Evolutionary conservation across 805 yeast genomes (phyloP).

Genomic region (Lipomyces spencermartinsiae): DNA sequence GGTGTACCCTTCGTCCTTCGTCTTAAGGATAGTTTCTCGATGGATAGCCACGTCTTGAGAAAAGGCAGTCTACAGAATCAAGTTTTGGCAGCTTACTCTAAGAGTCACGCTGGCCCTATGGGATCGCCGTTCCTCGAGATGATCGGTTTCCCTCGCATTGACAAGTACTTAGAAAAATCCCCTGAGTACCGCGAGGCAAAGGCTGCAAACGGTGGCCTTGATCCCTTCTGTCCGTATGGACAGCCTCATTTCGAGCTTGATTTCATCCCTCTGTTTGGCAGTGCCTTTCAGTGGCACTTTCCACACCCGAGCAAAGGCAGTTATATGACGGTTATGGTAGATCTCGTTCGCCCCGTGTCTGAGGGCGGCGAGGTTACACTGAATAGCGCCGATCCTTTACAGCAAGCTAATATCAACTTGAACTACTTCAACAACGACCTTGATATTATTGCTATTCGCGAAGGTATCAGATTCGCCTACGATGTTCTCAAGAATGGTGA

Average conservation of each 20-base stretch:
- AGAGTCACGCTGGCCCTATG: slow-evolving; percentile 39
- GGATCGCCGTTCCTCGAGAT: slow-evolving; percentile 39
- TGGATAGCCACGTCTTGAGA: slow-evolving; percentile 41
- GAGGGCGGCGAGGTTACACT: slow-evolving; percentile 44
- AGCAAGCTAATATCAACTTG: slow-evolving; percentile 43
- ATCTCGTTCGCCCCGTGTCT: slow-evolving; percentile 44
- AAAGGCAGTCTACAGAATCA: slow-evolving; percentile 36
- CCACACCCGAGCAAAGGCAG: slow-evolving; percentile 42
- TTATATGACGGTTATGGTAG: slow-evolving; percentile 43
- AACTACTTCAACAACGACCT: slow-evolving; percentile 46
- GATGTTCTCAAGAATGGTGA: slow-evolving; percentile 44
- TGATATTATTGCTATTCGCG: slow-evolving; percentile 46
- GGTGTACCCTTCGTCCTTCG: slow-evolving; percentile 43
- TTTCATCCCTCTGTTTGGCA: slow-evolving; percentile 43
- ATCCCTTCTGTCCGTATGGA: slow-evolving; percentile 44
- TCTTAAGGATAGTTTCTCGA: slow-evolving; percentile 41
- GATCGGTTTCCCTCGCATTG: slow-evolving; percentile 44
- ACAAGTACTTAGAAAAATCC: slow-evolving; percentile 42
- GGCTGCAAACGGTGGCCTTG: slow-evolving; percentile 44
- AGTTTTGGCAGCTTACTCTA: slow-evolving; percentile 36
- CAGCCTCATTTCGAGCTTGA: slow-evolving; percentile 46
- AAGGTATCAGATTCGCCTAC: slow-evolving; percentile 45
- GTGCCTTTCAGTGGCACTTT: slow-evolving; percentile 45
- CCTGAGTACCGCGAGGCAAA: slow-evolving; percentile 35
- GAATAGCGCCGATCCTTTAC: slow-evolving; percentile 42